phyloP scores from a whole-genome alignment of 1,284 basidiomycete species.

The Tetrapyrgos nigripes region DNA sequence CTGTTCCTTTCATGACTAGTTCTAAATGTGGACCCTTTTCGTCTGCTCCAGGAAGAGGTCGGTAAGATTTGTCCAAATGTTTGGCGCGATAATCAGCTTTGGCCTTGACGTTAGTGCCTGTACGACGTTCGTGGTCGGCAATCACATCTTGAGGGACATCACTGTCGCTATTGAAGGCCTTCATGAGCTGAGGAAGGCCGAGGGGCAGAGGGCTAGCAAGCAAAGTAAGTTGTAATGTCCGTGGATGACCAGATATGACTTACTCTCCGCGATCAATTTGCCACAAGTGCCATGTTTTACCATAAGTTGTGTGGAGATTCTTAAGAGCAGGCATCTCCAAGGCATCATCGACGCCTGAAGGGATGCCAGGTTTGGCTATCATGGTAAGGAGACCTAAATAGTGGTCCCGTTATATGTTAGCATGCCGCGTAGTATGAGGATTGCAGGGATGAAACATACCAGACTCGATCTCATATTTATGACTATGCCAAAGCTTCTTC shows the following conservation, averaged over 20 bases:
- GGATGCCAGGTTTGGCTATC: conserved; percentile 13
- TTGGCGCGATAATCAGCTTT: conserved; percentile 10
- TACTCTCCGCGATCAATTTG: conserved; percentile 14
- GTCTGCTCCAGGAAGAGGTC: conserved; percentile 3
- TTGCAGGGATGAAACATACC: neutral
- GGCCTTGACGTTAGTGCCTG: conserved; percentile 4
- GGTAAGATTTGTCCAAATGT: conserved; percentile 1
- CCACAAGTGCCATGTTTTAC: conserved; percentile 16
- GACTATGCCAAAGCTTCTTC: conserved; percentile 15
- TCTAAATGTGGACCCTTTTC: conserved; percentile 7
- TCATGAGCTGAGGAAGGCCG: conserved; percentile 13
- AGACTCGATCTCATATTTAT: conserved; percentile 16
- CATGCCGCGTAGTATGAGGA: neutral
- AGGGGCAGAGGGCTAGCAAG: conserved; percentile 5
- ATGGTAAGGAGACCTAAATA: conserved; percentile 11
- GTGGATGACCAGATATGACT: neutral
- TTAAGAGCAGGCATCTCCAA: conserved; percentile 13
- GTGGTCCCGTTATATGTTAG: neutral
- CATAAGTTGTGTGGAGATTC: conserved; percentile 13
- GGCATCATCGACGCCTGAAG: conserved; percentile 5
- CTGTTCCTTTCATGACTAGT: neutral
- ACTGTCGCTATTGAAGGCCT: conserved; percentile 4
- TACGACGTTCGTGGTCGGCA: conserved; percentile 9
- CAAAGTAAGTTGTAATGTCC: neutral
- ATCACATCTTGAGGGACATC: conserved; percentile 8